Percentiles rank a stretch among this genome's conserved stretches.
Evolutionary conservation across 306 rosid species (phyloP).

Genomic region (Quercus parvula): DNA sequence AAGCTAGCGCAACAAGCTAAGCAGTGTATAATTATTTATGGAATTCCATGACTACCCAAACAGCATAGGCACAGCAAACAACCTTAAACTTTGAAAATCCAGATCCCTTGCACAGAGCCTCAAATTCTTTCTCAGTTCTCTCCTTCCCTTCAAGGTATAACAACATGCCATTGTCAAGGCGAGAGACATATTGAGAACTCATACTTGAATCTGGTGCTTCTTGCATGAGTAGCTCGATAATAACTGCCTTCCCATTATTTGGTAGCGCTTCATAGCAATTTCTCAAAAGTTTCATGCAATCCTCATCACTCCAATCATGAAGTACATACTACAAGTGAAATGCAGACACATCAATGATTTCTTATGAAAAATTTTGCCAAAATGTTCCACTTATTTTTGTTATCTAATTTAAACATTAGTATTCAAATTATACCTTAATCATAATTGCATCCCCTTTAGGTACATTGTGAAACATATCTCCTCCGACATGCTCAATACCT

Average conservation of each 20-base stretch:
- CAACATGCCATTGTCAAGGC: slow-evolving; percentile 1
- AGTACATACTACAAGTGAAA: neutral
- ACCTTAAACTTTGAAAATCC: slow-evolving; percentile 17
- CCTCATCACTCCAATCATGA: slow-evolving; percentile 21
- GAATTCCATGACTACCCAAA: neutral
- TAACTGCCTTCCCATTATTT: slow-evolving; percentile 19
- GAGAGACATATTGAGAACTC: neutral
- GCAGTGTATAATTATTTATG: no score
- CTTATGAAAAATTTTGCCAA: no score
- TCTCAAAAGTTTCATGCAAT: slow-evolving; percentile 7
- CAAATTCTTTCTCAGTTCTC: slow-evolving; percentile 21
- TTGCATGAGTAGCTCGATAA: slow-evolving; percentile 18
- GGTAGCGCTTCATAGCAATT: slow-evolving; percentile 18
- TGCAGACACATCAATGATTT: neutral
- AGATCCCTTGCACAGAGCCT: slow-evolving; percentile 8
- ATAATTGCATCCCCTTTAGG: slow-evolving; percentile 23
- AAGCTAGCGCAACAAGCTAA: no score
- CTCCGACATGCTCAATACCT: slow-evolving; percentile 22
- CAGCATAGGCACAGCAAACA: neutral
- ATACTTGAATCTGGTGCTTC: slow-evolving; percentile 17
- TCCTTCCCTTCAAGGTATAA: slow-evolving; percentile 7
- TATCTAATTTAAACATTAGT: no score
- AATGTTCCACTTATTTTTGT: no score
- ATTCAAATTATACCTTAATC: slow-evolving; percentile 9
- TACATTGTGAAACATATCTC: slow-evolving; percentile 18